Evolutionary conservation across 2,329 filamentous ascomycete genomes (phyloP), one percentile per base, ranked within the genome.

Genomic region (Venturia aucupariae): DNA sequence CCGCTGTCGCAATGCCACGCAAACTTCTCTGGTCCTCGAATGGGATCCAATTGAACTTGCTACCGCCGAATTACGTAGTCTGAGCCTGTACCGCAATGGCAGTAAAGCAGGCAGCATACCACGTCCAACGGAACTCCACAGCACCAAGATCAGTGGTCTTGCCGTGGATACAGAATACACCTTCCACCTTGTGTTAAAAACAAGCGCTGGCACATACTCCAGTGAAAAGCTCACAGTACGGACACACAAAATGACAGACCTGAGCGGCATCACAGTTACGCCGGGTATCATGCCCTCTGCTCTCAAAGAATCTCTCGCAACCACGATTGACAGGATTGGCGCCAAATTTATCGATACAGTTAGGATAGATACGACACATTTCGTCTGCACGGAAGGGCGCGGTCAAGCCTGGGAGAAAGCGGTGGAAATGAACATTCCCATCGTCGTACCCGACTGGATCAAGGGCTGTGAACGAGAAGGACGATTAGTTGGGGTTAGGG

Each of bases 211-310:
- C 66, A 96, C 90, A 46, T 92, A 87, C 72, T 84, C 84, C 67
- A 94, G 89, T 74, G 90, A 96, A 68, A 90, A 89, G 74, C 82
- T 99, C 62, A 84, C 84, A 4, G 92, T 96, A 65, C 86, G 89
- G 72, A 99, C 94, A 57, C 94, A 99, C 80, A 96, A 97, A 81
- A 97, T 99, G 92, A 97, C 93, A 46, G 92, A 99, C 75, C 81
- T 99, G 62, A 92, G 89, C 69, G 94, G 94, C 65, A 92, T 99
- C 75, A 97, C 93, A 30, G 90, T 99, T 70, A 96, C 93, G 2
- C 88, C 92, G 0, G 94, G 94, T 61, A 84, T 96, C 69, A 82
- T 99, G 76, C 90, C 92, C 1, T 81, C 84, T 8, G 80, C 86
- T 63, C 80, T 88, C 64, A 86, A 86, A 72, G 90, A 96, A 69